Base-by-base conservation (phyloP, 257 asterid species). In the Linderniella brevidens region DNA sequence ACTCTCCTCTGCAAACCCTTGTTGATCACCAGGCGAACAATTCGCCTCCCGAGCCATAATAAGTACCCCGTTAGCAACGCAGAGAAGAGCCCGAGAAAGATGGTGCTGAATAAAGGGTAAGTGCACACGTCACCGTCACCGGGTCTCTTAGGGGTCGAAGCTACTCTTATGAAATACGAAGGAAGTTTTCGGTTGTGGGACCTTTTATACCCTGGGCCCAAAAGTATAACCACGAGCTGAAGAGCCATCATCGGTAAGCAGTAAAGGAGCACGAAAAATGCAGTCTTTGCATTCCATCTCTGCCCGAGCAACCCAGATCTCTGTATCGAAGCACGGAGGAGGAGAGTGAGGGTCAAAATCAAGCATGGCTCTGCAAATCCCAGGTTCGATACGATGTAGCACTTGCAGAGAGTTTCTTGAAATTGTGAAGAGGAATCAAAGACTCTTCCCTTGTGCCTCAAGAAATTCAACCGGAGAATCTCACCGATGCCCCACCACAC, bases 401-500 rank as follows among this genome's bases (percentile, higher is more conserved):
- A 62, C 69, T 84, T 80, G 97, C 95, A 84, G 37, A 80, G 51
- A 40, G 65, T 67, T 70, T 83, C 93, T 74, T 80, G 93, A 90
- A 86, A 78, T 80, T 58, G 60, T 46, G 65, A 29, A 39, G 74
- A 71, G 37, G 79, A 68, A 75, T 75, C 67, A 57, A 87, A 64
- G 38, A 75, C 60, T 62, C 81, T 72, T 8, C 95, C 86, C 54
- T 80, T 58, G 17, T 64, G 75, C 59, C 95, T 75, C 67, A 80
- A 57, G 13, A 80, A 58, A 66, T 59, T 67, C 54, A 84, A 57
- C 40, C 97, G 70, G 50, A 78, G 41, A 46, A 88, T 62, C 70
- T 88, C 97, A 37, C 95, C 93, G 46, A 84, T 54, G 55, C 94
- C 88, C 97, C 90, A 84, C 93, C 92, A 84, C 55, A 82, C 61